Evolutionary conservation across 192 early-diverging fungal species (phyloP).

Genomic region (Allomyces javanicus): DNA sequence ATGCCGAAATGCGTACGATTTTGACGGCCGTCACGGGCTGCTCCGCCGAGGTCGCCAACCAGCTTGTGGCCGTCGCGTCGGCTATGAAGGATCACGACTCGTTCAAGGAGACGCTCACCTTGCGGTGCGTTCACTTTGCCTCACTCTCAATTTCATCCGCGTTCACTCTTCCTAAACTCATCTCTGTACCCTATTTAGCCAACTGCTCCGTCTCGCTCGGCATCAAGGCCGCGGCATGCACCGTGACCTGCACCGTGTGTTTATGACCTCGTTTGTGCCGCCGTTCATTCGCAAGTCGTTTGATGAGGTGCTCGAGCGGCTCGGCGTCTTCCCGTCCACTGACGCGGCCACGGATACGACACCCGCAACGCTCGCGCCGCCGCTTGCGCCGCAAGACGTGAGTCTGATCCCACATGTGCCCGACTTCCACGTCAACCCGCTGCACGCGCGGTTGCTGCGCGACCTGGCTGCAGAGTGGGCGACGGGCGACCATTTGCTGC

Average conservation of each 20-base stretch:
- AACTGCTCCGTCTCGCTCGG: constrained; percentile 19
- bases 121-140: neutral
- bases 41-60: neutral
- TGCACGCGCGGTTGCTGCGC: constrained; percentile 43
- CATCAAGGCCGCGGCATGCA: constrained; percentile 17
- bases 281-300: constrained; percentile 17
- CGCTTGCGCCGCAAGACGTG: neutral
- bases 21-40: neutral
- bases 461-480: constrained; percentile 33
- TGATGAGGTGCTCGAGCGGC: constrained; percentile 20
- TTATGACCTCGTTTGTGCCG: constrained; percentile 17
- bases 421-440: constrained; percentile 49
- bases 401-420: neutral
- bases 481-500: constrained; percentile 49
- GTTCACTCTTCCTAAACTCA: neutral
- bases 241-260: constrained; percentile 13
- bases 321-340: neutral
- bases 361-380: neutral
- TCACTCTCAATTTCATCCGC: too few relatives aligned
- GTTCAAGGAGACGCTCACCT: neutral
- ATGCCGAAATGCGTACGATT: neutral
- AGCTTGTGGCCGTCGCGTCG: constrained; percentile 1
- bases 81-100: neutral
- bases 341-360: neutral
- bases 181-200: constrained; percentile 2